Evolutionary conservation across 78 protist genomes (phyloP), one percentile per base, ranked within the genome.

Genomic region (Dictyostelium intermedium): DNA sequence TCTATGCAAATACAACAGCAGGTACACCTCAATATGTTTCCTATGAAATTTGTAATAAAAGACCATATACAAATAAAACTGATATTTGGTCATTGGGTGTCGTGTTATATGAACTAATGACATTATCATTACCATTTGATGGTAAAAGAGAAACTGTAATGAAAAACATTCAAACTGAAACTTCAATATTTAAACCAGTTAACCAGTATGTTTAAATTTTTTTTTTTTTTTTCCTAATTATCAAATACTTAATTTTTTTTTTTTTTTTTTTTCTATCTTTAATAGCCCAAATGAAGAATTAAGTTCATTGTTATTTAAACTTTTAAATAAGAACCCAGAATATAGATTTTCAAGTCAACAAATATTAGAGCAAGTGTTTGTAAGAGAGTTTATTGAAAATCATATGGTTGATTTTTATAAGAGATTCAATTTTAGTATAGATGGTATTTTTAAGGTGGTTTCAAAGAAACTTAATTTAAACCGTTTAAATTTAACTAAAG

Each of bases 51-150:
- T 37, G 41, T 34, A 11, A 20, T 13, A 37, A 35, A 7, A 27
- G 14, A 32, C 27, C 27, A 13, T 30, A 37, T 9, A 74, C 81
- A 14, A 74, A 74, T 37, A 74, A 74, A 74, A 74, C 81, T 20
- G 81, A 74, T 37, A 30, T 74, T 37, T 74, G 81, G 81, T 74
- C 81, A 35, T 18, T 74, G 2, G 81, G 81, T 37, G 81, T 74
- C 0, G 81, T 74, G 8, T 25, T 74, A 18, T 74, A 74, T 74
- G 81, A 74, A 74, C 20, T 74, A 37, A 37, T 74, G 41, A 74
- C 81, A 10, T 74, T 74, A 74, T 66, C 74, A 66, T 66, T 66
- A 66, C 74, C 74, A 66, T 66, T 66, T 10, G 74, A 66, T 66
- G 74, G 74, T 66, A 66, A 32, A 27, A 66, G 25, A 66, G 74